Evolutionary conservation across 441 rosid genomes (phyloP), one percentile per base, ranked within the genome.

Genomic region (Omphalea diandra): DNA sequence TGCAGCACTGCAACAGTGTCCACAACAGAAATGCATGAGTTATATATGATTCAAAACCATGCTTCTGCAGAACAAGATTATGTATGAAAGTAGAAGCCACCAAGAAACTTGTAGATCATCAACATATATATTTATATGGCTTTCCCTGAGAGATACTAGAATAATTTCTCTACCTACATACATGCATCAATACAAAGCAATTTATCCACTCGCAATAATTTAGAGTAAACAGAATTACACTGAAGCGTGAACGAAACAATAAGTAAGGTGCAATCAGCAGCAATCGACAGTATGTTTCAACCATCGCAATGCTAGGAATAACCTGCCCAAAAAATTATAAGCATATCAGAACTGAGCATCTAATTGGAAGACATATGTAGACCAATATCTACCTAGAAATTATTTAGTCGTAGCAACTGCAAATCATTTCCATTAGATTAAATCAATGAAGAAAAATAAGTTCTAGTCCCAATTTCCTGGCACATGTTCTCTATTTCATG

Each of bases 301-400:
- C 99, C 96, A 95, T 93, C 67, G 99, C 97, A 75, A 95, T 88
- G 85, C 94, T 95, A 63, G 99, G 97, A 79, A 95, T 86, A 82
- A 80, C 97, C 99, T 95, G 89, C 85, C 80, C 26, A 72, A 52
- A 71, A 75, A 62, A 72, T 66, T 69, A 67, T 59, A 67, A 64
- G 31, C 69, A 66, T 67, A 67, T 61, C 36, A 81, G 72, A 53
- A 59, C 47, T 9, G 36, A 65, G 44, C 36, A n/a, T n/a, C 44
- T 67, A 56, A 69, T 47, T 15, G n/a, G 14, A n/a, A 32, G 35
- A 53, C 72, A 56, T 64, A 66, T 47, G 26, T 40, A 36, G 46
- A 29, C 31, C 38, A 70, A 12, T 26, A 63, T 47, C 24, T 22
- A 36, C 6, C 27, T 6, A 60, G 69, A 62, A 55, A 41, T 5